phyloP scores from a whole-genome alignment of 2,329 filamentous ascomycete species.

The Botrytis galanthina region DNA sequence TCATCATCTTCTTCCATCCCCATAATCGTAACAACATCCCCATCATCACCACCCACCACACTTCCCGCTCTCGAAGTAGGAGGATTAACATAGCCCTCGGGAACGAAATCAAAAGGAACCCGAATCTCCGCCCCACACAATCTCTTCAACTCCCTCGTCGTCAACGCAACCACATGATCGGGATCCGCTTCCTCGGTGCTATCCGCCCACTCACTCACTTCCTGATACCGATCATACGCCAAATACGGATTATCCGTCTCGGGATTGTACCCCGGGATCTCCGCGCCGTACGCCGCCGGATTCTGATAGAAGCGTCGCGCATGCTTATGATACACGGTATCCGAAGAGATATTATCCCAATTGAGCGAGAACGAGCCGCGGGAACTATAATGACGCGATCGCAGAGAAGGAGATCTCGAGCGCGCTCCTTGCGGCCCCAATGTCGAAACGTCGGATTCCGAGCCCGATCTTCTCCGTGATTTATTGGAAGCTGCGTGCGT shows the following conservation, averaged over 20 bases:
- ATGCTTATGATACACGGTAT: conserved; percentile 13
- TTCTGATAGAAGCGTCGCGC: conserved; percentile 10
- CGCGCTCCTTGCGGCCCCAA: background rate
- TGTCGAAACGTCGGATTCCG: background rate
- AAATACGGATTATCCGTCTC: conserved; percentile 14
- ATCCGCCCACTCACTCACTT: conserved; percentile 14
- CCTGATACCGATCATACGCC: conserved; percentile 1
- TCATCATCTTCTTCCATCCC: background rate
- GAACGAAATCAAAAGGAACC: conserved; percentile 14
- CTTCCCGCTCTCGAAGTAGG: background rate
- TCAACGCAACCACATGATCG: conserved; percentile 11
- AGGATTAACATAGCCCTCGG: background rate
- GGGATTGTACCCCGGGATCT: conserved; percentile 6
- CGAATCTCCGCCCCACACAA: background rate
- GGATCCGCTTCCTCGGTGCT: conserved; percentile 1
- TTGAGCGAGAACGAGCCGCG: conserved; percentile 8
- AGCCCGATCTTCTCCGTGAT: background rate
- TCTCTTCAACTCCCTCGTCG: conserved; percentile 9
- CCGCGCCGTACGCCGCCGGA: background rate
- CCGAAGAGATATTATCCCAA: conserved; percentile 9
- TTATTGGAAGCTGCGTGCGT: background rate
- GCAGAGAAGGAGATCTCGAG: background rate
- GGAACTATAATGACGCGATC: background rate
- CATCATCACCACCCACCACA: conserved; percentile 2
- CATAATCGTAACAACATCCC: background rate